These are phyloP conservation scores for Fusarium tanahbumbuense DNA, from an alignment of 2,329 filamentous ascomycete species.

Conservation along the genomic window DNA sequence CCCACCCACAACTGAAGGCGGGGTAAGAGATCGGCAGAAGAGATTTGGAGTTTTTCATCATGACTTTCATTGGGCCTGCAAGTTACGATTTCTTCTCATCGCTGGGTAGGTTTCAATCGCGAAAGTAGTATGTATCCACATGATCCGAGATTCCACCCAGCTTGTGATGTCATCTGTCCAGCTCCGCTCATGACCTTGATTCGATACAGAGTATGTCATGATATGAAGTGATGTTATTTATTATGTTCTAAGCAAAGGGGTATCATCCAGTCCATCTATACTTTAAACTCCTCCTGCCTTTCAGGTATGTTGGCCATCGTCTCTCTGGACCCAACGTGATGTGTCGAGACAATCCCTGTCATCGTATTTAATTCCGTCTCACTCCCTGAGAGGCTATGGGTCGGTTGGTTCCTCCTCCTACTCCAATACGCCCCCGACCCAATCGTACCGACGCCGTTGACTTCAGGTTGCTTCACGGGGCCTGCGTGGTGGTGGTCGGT, in stretches of 20 bases:
- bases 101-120: no score
- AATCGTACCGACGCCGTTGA: background rate
- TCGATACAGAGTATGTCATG: no score
- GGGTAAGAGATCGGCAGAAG: background rate
- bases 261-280: background rate
- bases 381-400: background rate
- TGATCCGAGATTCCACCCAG: background rate
- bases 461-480: background rate
- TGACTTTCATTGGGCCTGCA: background rate
- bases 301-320: background rate
- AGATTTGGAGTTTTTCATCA: background rate
- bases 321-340: background rate
- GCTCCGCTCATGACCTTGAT: background rate
- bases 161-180: background rate
- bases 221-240: no score
- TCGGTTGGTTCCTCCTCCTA: background rate
- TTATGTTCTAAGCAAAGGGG: background rate
- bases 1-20: background rate
- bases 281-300: background rate
- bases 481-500: background rate
- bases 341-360: background rate
- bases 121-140: background rate
- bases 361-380: constrained; percentile 2
- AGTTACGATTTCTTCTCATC: background rate
- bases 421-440: background rate